Base-by-base conservation (phyloP, 352 stramenopile genomes). In the Globisporangium yorkense region DNA sequence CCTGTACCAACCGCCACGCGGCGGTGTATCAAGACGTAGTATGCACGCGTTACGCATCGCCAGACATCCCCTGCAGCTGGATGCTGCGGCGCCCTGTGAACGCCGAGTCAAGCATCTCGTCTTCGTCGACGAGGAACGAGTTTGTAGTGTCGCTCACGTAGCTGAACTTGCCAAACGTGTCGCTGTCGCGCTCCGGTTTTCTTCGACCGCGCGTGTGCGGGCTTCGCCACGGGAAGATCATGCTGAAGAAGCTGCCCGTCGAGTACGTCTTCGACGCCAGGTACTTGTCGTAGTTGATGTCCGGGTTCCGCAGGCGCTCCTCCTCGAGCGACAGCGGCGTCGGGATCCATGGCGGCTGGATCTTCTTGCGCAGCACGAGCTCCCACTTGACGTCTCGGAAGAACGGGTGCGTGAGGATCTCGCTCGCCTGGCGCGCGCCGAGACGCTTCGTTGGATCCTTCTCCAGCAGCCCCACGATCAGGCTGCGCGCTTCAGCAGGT, bases 121-220 rank as follows among this genome's bases (percentile, higher is more conserved):
- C 84, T 75, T 94, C 84, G 65, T 94, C 84, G 61, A 94, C 84
- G 12, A 94, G 68, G 68, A 94, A 94, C 59, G 84, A 94, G 61
- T 90, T 91, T 31, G 82, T 91, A 56, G 82, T 91, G 67, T 94
- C 84, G 63, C 84, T 92, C 57, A 94, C 83, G 69, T 92, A 94
- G 67, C 84, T 94, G 52, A 94, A 94, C 63, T 92, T 91, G 68
- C 82, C 84, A 54, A 94, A 94, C 43, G 68, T 79, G 65, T 93
- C 83, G 61, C 77, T 80, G 29, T 88, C 68, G 54, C 70, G 73
- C 63, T 87, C 68, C 13, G 67, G 75, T 65, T 81, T 70, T 54
- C 76, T 61, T 50, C 76, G 69, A 46, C 71, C 54, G 44, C 79
- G 78, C 41, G 72, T 72, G 41, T 74, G 74, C 3, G 78, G 68